These are phyloP conservation scores for Globisporangium uncinulatum DNA, from an alignment of 352 stramenopile species.

Conservation along the genomic window DNA sequence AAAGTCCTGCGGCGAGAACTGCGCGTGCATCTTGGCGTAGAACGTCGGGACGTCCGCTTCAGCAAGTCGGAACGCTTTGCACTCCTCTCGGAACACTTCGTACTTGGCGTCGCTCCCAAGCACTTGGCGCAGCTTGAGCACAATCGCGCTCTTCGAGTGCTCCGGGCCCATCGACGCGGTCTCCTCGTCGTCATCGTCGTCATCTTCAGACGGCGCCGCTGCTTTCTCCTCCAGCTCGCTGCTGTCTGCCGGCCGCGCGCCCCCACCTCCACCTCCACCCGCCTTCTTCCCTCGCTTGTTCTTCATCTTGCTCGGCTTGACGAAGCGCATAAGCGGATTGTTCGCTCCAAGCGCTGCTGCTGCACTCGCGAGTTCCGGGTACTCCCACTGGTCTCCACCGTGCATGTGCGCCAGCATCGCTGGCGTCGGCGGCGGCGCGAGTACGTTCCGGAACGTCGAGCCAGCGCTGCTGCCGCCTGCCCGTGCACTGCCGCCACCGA, in stretches of 20 bases:
- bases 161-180: slow-evolving; percentile 21
- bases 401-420: slow-evolving; percentile 75
- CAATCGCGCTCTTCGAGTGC: slow-evolving; percentile 65
- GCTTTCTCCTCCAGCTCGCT: slow-evolving; percentile 51
- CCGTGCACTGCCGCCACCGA: slow-evolving; percentile 20
- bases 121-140: slow-evolving; percentile 72
- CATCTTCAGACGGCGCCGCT: slow-evolving; percentile 9
- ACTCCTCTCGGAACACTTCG: slow-evolving; percentile 74
- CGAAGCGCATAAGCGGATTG: slow-evolving; percentile 72
- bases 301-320: slow-evolving; percentile 72
- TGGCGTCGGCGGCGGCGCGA: slow-evolving; percentile 57
- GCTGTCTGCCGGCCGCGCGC: not conserved
- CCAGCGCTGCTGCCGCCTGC: slow-evolving; percentile 9
- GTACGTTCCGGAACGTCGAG: slow-evolving; percentile 59
- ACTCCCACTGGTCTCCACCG: slow-evolving; percentile 55
- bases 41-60: slow-evolving; percentile 62
- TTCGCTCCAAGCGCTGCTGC: slow-evolving; percentile 69
- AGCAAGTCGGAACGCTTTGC: slow-evolving; percentile 56
- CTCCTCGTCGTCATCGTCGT: slow-evolving; percentile 33
- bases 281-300: slow-evolving; percentile 38
- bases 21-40: slow-evolving; percentile 59
- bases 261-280: slow-evolving; percentile 3
- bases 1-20: slow-evolving; percentile 63
- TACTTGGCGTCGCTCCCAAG: slow-evolving; percentile 80
- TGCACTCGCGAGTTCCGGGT: slow-evolving; percentile 57